These are phyloP conservation scores for Aspergillus jensenii DNA, from an alignment of 2,329 filamentous ascomycete species.

Conservation along the genomic window DNA sequence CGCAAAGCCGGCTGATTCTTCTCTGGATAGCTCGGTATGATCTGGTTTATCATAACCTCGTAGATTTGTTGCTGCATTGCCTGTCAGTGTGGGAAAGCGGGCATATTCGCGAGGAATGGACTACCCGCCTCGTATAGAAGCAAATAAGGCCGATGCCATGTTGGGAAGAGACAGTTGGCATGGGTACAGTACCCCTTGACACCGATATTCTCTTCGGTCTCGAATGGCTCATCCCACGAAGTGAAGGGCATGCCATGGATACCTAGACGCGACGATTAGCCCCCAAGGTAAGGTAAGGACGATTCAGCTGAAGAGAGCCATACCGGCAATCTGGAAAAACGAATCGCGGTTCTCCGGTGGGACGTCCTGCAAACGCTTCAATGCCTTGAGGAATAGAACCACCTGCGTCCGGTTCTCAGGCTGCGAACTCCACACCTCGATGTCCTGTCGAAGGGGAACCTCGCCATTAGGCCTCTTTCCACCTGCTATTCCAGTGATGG, in stretches of 20 bases:
- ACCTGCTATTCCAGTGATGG: not conserved
- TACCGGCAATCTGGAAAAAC: not conserved
- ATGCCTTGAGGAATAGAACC: not conserved
- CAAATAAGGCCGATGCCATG: conserved; percentile 11
- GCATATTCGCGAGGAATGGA: not conserved
- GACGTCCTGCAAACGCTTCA: not conserved
- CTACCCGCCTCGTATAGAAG: conserved; percentile 5
- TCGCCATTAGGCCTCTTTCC: not conserved
- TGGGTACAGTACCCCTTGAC: conserved; percentile 7
- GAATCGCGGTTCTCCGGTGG: not conserved
- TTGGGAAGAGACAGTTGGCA: conserved; percentile 1
- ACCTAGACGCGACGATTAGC: not conserved
- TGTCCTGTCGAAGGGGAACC: not conserved
- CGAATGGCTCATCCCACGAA: not conserved
- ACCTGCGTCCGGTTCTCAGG: not conserved
- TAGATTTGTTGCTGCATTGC: not conserved
- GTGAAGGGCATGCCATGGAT: not conserved
- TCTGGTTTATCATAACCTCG: not conserved
- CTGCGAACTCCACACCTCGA: not conserved
- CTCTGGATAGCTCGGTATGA: not conserved
- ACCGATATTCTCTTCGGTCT: not conserved
- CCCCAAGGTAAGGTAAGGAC: no score
- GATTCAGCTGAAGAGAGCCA: not conserved
- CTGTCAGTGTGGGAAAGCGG: not conserved
- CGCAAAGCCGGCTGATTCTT: not conserved